These are phyloP conservation scores for Herpotrichia juniperi DNA, from an alignment of 2,329 filamentous ascomycete genomes.

Conservation along the genomic window DNA sequence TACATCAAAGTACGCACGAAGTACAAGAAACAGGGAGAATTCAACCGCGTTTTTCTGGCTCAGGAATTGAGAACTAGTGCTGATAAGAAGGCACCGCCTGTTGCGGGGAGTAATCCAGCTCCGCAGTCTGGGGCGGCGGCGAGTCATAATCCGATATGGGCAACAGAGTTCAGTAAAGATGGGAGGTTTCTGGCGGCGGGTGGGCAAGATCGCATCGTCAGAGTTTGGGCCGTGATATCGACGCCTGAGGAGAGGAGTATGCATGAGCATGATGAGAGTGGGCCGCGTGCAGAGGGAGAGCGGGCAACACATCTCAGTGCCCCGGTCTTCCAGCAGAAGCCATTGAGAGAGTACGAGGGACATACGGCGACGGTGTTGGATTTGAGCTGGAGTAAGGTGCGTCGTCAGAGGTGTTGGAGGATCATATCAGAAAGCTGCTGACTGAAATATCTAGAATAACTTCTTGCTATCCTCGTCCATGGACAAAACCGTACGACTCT, in stretches of 20 bases:
- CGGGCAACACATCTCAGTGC: conserved; percentile 74
- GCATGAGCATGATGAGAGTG: conserved; percentile 74
- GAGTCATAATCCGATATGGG: conserved; percentile 77
- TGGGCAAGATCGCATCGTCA: conserved; percentile 83
- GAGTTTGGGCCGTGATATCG: conserved; percentile 87
- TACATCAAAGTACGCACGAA: conserved; percentile 87
- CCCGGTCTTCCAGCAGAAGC: conserved; percentile 84
- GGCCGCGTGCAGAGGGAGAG: conserved; percentile 50
- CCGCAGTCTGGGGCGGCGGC: conserved; percentile 42
- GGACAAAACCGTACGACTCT: conserved; percentile 95
- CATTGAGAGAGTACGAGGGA: conserved; percentile 78
- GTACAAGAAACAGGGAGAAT: conserved; percentile 81
- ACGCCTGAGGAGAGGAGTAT: conserved; percentile 77
- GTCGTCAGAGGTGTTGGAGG: conserved; percentile 7
- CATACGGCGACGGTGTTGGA: conserved; percentile 88
- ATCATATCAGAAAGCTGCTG: not conserved
- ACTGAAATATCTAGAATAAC: conserved; percentile 68
- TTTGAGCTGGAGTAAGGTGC: conserved; percentile 90
- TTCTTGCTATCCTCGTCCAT: conserved; percentile 95
- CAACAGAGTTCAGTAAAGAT: conserved; percentile 89
- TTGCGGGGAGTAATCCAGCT: conserved; percentile 30
- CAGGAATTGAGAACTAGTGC: conserved; percentile 79
- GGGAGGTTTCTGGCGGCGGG: conserved; percentile 91
- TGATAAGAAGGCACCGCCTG: conserved; percentile 34
- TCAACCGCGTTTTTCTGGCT: conserved; percentile 87